Base-by-base conservation (phyloP, 2,329 filamentous ascomycete species). In the Monilinia laxa region DNA sequence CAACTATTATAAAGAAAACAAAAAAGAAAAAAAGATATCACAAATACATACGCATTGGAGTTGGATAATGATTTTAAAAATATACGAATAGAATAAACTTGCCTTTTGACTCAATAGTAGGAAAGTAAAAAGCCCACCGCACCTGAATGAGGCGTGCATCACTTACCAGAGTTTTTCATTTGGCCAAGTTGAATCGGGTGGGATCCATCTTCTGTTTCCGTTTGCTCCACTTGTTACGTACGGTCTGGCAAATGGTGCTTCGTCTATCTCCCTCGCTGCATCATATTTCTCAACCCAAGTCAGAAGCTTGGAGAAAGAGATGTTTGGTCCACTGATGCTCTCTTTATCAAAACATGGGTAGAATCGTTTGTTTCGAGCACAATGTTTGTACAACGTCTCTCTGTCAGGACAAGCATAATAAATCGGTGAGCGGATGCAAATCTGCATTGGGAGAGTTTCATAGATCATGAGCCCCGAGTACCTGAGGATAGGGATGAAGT, bases 351-450 rank as follows among this genome's bases (percentile, higher is more conserved):
- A 60, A 31, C 28, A 20, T 16, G 47, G 59, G 18, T 62, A 62
- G 47, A 52, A 62, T 42, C 59, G 47, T 54, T 28, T 20, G 59
- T 62, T 62, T 28, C 59, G 31, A 38, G 7, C 23, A 25, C 47
- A 52, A 31, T 62, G 59, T 11, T 52, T n/a, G 40, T 62, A 62
- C 6, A 62, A 14, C 7, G 31, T 42, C 18, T 40, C 18, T n/a
- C 40, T 62, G 16, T 54, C 11, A 52, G 47, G 47, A 62, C 59
- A 62, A 31, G 31, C 59, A 62, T 40, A 62, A 52, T 62, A 62
- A 5, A 62, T 25, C n/a, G 47, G 31, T 62, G 47, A 62, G 45
- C 59, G 59, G 25, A n/a, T 5, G 16, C 23, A 47, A 16, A 62
- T 45, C 7, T n/a, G 35, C 12, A 23, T 4, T 54, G 47, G 4